Conservation (phyloP, 2,329 filamentous ascomycete genomes). For the Aspergillaceae sp. region DNA sequence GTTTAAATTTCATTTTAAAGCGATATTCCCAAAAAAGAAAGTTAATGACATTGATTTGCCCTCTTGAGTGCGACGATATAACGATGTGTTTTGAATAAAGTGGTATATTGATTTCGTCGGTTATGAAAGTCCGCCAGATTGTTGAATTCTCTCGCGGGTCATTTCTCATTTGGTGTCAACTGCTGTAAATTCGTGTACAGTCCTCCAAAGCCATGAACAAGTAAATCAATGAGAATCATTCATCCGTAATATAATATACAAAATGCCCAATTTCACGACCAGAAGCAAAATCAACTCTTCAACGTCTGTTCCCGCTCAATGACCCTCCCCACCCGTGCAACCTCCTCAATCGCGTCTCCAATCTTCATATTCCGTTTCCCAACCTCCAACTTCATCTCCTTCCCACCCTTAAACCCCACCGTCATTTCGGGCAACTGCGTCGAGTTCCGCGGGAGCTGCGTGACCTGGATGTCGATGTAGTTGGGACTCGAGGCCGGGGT, state of each 20-base stretch:
- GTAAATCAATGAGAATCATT: background rate
- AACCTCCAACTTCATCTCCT: constrained; percentile 74
- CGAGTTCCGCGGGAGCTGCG: constrained; percentile 62
- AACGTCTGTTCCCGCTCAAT: constrained; percentile 79
- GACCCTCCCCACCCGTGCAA: constrained; percentile 77
- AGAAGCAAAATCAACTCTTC: constrained; percentile 30
- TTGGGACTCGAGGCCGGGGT: constrained; percentile 65
- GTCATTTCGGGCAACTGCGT: constrained; percentile 59
- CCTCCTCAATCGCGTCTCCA: constrained; percentile 76
- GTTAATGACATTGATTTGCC: constrained; percentile 13
- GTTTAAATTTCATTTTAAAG: constrained; percentile 45
- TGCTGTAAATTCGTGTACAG: background rate
- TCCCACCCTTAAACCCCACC: constrained; percentile 93
- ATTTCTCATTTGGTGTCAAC: too few species aligned
- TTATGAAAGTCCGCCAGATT: too few species aligned
- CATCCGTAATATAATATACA: constrained; percentile 8
- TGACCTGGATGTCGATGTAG: constrained; percentile 68
- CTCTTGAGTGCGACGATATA: constrained; percentile 4
- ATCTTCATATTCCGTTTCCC: constrained; percentile 72
- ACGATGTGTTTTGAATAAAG: background rate
- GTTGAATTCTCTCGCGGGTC: too few species aligned
- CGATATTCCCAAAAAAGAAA: constrained; percentile 21
- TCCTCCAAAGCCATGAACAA: background rate
- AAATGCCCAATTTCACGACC: constrained; percentile 6
- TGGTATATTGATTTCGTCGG: too few species aligned